Percentiles rank a stretch among this genome's conserved stretches.
phyloP scores from a whole-genome alignment of 768 basidiomycete species.

The Myochromella boudieri region DNA sequence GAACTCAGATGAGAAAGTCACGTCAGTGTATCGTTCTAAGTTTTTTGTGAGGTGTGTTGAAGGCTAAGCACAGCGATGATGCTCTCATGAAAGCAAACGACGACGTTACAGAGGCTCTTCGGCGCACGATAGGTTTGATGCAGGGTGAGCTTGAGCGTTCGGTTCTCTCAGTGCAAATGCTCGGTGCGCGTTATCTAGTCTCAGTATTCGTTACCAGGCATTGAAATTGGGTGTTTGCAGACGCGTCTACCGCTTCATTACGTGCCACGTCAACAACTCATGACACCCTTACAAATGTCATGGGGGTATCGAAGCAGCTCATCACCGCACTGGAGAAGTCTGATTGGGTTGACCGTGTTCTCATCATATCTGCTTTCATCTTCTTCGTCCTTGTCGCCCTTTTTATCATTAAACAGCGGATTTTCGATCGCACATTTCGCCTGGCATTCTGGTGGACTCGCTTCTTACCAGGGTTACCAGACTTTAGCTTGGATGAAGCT shows the following conservation, averaged over 20 bases:
- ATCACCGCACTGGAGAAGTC: conserved; percentile 86
- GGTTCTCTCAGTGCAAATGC: conserved; percentile 80
- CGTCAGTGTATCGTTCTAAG: conserved; percentile 40
- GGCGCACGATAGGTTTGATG: conserved; percentile 84
- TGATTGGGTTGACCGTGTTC: conserved; percentile 88
- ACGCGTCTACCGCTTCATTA: conserved; percentile 77
- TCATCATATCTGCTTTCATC: conserved; percentile 75
- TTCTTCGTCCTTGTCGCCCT: conserved; percentile 86
- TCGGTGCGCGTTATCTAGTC: conserved; percentile 49
- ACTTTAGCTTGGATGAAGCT: conserved; percentile 36
- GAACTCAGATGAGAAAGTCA: conserved; percentile 54
- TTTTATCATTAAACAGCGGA: conserved; percentile 85
- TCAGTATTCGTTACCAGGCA: neutral
- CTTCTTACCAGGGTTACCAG: conserved; percentile 66
- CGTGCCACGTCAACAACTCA: conserved; percentile 74
- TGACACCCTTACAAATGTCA: conserved; percentile 66
- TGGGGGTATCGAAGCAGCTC: conserved; percentile 83
- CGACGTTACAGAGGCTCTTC: conserved; percentile 84
- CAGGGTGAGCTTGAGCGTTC: conserved; percentile 91
- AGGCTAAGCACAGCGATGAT: conserved; percentile 58
- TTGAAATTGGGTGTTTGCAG: conserved; percentile 36
- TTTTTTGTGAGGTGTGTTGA: neutral
- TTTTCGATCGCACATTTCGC: conserved; percentile 76
- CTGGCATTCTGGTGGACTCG: conserved; percentile 89
- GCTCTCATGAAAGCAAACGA: conserved; percentile 85